Conservation (phyloP, 495 filamentous ascomycete genomes). For the Tuber brumale region DNA sequence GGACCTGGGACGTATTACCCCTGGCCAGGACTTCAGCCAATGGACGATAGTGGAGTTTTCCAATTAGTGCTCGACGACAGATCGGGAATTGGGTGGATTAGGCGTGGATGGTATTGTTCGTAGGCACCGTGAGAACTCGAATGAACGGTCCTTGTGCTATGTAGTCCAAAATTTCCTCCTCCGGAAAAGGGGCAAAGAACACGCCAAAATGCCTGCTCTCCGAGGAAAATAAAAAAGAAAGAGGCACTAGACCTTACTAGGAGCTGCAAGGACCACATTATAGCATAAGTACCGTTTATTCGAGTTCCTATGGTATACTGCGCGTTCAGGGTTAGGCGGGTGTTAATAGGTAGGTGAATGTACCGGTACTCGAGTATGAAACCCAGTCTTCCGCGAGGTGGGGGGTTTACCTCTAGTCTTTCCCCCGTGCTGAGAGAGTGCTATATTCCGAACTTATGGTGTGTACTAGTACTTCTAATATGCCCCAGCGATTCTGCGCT, state of each 20-base stretch:
- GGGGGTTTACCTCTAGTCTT: slow-evolving; percentile 41
- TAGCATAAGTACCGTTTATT: too few relatives aligned
- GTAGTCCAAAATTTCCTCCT: too few relatives aligned
- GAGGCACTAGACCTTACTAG: too few relatives aligned
- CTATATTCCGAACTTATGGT: neutral
- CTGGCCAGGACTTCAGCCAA: slow-evolving; percentile 47
- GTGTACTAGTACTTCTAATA: too few relatives aligned
- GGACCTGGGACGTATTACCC: slow-evolving; percentile 45
- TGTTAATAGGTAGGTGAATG: neutral
- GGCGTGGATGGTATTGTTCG: slow-evolving; percentile 46
- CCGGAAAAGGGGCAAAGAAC: too few relatives aligned
- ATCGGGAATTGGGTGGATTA: slow-evolving; percentile 47
- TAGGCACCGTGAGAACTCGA: too few relatives aligned
- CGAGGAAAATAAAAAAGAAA: too few relatives aligned
- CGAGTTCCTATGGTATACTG: too few relatives aligned
- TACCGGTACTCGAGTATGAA: too few relatives aligned
- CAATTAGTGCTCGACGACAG: slow-evolving; percentile 46
- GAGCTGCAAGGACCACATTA: too few relatives aligned
- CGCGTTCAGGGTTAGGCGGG: neutral
- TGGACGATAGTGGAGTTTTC: slow-evolving; percentile 45
- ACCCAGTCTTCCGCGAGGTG: slow-evolving; percentile 45
- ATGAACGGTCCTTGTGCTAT: too few relatives aligned
- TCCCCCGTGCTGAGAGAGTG: neutral
- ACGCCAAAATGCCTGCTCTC: too few relatives aligned
- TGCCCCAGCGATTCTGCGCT: slow-evolving; percentile 39